These are phyloP conservation scores for Mycena sanguinolenta DNA, from an alignment of 768 basidiomycete genomes.

Conservation along the genomic window DNA sequence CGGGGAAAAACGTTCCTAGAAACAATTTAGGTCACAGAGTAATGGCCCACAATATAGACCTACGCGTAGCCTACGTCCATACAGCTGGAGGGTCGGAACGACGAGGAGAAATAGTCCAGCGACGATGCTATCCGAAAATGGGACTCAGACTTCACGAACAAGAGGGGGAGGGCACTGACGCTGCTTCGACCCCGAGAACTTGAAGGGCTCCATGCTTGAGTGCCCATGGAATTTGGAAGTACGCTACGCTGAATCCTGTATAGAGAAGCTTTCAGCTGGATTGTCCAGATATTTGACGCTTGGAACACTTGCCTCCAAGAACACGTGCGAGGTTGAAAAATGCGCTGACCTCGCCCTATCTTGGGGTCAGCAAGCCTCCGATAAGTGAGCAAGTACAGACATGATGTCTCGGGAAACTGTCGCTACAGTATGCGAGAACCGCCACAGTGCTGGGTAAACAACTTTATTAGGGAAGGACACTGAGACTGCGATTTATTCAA, in stretches of 20 bases:
- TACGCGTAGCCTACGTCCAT: slow-evolving; percentile 57
- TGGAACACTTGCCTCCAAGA: slow-evolving; percentile 50
- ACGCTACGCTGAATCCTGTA: slow-evolving; percentile 62
- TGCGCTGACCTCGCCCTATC: slow-evolving; percentile 59
- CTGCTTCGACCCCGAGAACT: neutral
- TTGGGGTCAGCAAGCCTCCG: neutral
- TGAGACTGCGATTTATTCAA: neutral
- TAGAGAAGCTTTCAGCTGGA: neutral
- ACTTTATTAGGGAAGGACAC: neutral
- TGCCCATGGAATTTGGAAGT: slow-evolving; percentile 71
- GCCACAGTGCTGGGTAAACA: slow-evolving; percentile 18
- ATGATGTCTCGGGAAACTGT: neutral
- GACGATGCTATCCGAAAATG: slow-evolving; percentile 54
- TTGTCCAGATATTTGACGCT: no score
- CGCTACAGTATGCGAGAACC: slow-evolving; percentile 52
- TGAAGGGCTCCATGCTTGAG: slow-evolving; percentile 54
- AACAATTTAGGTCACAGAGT: neutral
- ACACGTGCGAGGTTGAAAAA: slow-evolving; percentile 67
- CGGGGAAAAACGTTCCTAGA: neutral
- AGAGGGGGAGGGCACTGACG: neutral
- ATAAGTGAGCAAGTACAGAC: neutral
- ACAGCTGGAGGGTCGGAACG: slow-evolving; percentile 61
- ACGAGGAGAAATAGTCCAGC: slow-evolving; percentile 62
- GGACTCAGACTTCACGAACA: neutral
- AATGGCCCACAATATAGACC: slow-evolving; percentile 32